Evolutionary conservation across 1,284 basidiomycete genomes (phyloP).

Genomic region (Naganishia sp.): DNA sequence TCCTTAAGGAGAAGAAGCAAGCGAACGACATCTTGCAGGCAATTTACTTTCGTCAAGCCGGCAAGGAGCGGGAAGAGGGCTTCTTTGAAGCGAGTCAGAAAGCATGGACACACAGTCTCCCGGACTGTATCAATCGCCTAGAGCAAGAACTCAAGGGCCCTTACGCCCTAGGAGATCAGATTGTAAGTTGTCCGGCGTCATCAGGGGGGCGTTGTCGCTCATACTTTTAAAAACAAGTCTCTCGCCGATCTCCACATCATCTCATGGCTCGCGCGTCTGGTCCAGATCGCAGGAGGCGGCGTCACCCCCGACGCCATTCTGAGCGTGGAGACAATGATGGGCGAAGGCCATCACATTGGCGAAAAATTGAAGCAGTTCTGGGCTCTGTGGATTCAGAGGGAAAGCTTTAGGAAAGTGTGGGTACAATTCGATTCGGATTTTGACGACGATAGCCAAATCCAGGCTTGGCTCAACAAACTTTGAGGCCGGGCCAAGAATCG

Average conservation of each 20-base stretch:
- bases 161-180: conserved; percentile 64
- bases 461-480: conserved; percentile 22
- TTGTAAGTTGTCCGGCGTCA: conserved; percentile 41
- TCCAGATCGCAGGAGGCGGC: conserved; percentile 62
- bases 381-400: conserved; percentile 64
- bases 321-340: conserved; percentile 43
- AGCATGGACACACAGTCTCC: conserved; percentile 58
- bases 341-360: conserved; percentile 43
- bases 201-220: conserved; percentile 1
- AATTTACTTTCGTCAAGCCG: conserved; percentile 48
- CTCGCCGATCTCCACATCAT: conserved; percentile 77
- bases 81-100: conserved; percentile 52
- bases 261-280: conserved; percentile 71
- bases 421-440: conserved; percentile 33
- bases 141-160: conserved; percentile 70
- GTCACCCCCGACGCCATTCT: conserved; percentile 55
- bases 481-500: neutral
- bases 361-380: conserved; percentile 58
- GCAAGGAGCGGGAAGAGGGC: conserved; percentile 42
- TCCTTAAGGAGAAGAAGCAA: conserved; percentile 53
- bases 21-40: conserved; percentile 50
- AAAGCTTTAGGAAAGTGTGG: conserved; percentile 71
- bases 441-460: conserved; percentile 23
- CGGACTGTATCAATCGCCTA: conserved; percentile 56
- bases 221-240: conserved; percentile 56